phyloP scores from a whole-genome alignment of 2,329 filamentous ascomycete species.

The Chlorencoelia australis region DNA sequence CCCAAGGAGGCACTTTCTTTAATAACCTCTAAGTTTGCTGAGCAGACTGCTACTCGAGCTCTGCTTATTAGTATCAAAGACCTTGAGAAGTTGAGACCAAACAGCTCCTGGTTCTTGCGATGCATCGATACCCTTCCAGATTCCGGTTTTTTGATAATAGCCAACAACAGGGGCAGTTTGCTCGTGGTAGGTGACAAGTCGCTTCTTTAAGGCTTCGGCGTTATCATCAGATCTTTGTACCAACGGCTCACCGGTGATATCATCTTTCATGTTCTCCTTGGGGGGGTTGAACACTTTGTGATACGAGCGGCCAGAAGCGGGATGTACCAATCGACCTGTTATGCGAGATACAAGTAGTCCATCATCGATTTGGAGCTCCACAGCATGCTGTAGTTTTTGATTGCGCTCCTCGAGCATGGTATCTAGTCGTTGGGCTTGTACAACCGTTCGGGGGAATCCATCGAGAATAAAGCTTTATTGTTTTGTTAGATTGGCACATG shows the following conservation, averaged over 20 bases:
- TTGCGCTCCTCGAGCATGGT: slow-evolving; percentile 71
- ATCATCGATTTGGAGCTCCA: slow-evolving; percentile 97
- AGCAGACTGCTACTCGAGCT: slow-evolving; percentile 21
- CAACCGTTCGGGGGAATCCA: slow-evolving; percentile 93
- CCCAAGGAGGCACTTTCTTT: slow-evolving; percentile 7
- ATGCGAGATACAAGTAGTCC: slow-evolving; percentile 87
- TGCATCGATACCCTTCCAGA: slow-evolving; percentile 93
- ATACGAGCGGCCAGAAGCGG: slow-evolving; percentile 91
- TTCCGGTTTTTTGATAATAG: slow-evolving; percentile 96
- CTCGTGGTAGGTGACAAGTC: slow-evolving; percentile 81
- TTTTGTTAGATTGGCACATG: slow-evolving; percentile 8
- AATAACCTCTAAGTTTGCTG: slow-evolving; percentile 27
- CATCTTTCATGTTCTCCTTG: slow-evolving; percentile 88
- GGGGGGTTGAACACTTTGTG: slow-evolving; percentile 99
- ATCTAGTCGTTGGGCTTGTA: slow-evolving; percentile 90
- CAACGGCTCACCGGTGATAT: slow-evolving; percentile 90
- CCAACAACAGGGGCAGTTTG: slow-evolving; percentile 88
- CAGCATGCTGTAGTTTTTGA: slow-evolving; percentile 84
- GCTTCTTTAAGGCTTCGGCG: slow-evolving; percentile 90
- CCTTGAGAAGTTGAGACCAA: slow-evolving; percentile 82
- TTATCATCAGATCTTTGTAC: slow-evolving; percentile 97
- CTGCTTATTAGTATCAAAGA: slow-evolving; percentile 62
- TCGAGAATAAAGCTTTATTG: slow-evolving; percentile 87
- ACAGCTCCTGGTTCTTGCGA: slow-evolving; percentile 93
- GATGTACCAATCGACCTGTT: slow-evolving; percentile 91